phyloP scores from a whole-genome alignment of 495 filamentous ascomycete genomes.

The Penicillium nucicola region DNA sequence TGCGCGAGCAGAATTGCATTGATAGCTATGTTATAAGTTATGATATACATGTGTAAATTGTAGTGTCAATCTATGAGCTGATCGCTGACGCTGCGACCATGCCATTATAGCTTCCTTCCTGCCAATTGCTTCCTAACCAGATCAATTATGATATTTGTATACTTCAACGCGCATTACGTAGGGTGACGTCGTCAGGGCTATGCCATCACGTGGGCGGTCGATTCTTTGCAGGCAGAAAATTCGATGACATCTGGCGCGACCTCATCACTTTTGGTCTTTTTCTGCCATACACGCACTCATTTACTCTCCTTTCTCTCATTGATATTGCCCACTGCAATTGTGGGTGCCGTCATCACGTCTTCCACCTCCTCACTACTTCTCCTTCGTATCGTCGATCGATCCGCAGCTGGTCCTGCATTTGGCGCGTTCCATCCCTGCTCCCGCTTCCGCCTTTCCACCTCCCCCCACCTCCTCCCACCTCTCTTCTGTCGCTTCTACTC shows the following conservation, averaged over 20 bases:
- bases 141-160: too few species aligned
- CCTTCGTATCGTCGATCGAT: conserved; percentile 33
- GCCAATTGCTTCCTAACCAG: too few species aligned
- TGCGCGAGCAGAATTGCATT: too few species aligned
- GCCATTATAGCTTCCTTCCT: too few species aligned
- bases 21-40: too few species aligned
- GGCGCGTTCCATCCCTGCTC: conserved; percentile 22
- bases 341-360: conserved; percentile 43
- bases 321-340: conserved; percentile 21
- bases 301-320: conserved; percentile 13
- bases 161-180: too few species aligned
- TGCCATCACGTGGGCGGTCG: conserved; percentile 27
- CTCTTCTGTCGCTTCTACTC: conserved; percentile 40
- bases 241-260: conserved; percentile 14
- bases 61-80: too few species aligned
- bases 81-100: too few species aligned
- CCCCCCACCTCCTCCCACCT: conserved; percentile 31
- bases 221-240: conserved; percentile 24
- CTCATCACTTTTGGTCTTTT: background rate
- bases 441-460: conserved; percentile 30
- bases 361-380: conserved; percentile 27
- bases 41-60: too few species aligned
- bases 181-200: conserved; percentile 22
- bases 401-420: conserved; percentile 54
- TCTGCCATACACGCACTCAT: conserved; percentile 3